These are phyloP conservation scores for Pezicula neosporulosa DNA, from an alignment of 2,329 filamentous ascomycete genomes.

Conservation along the genomic window DNA sequence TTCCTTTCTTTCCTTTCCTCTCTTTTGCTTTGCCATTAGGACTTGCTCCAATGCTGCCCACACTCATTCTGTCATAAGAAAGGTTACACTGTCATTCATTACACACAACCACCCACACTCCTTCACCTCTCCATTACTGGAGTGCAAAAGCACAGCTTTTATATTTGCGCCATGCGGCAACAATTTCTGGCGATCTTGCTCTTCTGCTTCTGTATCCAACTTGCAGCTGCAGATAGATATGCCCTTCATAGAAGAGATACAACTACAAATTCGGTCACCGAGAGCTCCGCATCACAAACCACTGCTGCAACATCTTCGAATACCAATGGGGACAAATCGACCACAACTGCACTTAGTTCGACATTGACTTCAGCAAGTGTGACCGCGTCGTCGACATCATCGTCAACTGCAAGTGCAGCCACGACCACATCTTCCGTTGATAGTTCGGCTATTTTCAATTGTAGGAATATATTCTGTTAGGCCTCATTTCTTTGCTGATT, in stretches of 20 bases:
- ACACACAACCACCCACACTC: background rate
- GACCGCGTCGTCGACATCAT: constrained; percentile 3
- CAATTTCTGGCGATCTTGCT: constrained; percentile 15
- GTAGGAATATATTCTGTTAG: constrained; percentile 8
- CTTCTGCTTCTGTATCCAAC: constrained; percentile 19
- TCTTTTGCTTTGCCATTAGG: background rate
- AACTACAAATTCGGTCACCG: constrained; percentile 18
- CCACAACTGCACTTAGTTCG: constrained; percentile 6
- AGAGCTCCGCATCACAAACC: constrained; percentile 4
- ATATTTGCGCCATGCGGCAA: constrained; percentile 12
- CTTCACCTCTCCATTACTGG: background rate
- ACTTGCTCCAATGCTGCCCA: background rate
- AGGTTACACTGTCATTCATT: background rate
- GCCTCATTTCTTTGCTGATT: constrained; percentile 9
- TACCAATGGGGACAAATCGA: constrained; percentile 7
- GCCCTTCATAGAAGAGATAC: constrained; percentile 19
- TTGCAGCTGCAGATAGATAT: constrained; percentile 15
- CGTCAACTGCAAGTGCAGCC: constrained; percentile 9
- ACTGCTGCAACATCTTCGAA: constrained; percentile 9
- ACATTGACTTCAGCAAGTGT: constrained; percentile 8
- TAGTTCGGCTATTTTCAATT: constrained; percentile 18
- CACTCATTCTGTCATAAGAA: background rate
- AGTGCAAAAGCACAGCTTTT: constrained; percentile 7
- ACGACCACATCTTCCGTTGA: constrained; percentile 8
- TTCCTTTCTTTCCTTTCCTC: background rate